Base-by-base conservation (phyloP, 768 basidiomycete genomes). In the Vishniacozyma victoriae region DNA sequence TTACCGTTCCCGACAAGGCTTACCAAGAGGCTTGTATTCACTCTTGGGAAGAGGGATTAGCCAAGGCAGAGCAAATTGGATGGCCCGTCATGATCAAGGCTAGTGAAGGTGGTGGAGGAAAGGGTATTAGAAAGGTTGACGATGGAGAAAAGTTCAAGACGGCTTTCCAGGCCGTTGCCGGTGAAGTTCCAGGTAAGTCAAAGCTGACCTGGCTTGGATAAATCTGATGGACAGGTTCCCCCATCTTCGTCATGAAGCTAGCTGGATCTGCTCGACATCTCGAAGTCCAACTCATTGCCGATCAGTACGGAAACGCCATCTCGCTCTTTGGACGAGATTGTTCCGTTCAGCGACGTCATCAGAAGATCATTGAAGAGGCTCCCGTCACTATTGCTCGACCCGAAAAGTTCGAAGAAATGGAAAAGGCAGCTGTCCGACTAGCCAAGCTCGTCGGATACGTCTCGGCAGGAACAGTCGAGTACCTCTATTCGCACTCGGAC, bases 41-140 rank as follows among this genome's bases (percentile, higher is more conserved):
- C 39, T 80, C 75, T 35, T 88, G 91, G 36, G 89, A 90, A 70
- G 84, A 95, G 55, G 95, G 95, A 18, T 69, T 97, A 48, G 73
- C 76, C 54, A 82, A 78, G 64, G 87, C 93, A 0, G 84, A 89
- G 69, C 75, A 82, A 68, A 95, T 99, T 42, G 92, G 93, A 11
- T 97, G 81, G 79, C 95, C 95, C 0, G 82, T 99, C 55, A 99
- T 99, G 95, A 97, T 99, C 77, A 99, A 99, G 77, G 95, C 95
- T 4, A 90, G 87, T 56, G 95, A 99, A 73, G 95, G 95, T 57
- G 95, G 95, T 60, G 95, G 95, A 73, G 95, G 95, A 50, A 99
- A 99, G 73, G 95, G 95, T 74, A 99, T 99, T 51, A 79, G 95
- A 46, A 97, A 87, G 76, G 95, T 99, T 23, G 88, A 93, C 41